Percentiles rank a stretch among this genome's conserved stretches.
These are phyloP conservation scores for Sclerotinia subarctica DNA, from an alignment of 2,329 filamentous ascomycete genomes.

Conservation along the genomic window DNA sequence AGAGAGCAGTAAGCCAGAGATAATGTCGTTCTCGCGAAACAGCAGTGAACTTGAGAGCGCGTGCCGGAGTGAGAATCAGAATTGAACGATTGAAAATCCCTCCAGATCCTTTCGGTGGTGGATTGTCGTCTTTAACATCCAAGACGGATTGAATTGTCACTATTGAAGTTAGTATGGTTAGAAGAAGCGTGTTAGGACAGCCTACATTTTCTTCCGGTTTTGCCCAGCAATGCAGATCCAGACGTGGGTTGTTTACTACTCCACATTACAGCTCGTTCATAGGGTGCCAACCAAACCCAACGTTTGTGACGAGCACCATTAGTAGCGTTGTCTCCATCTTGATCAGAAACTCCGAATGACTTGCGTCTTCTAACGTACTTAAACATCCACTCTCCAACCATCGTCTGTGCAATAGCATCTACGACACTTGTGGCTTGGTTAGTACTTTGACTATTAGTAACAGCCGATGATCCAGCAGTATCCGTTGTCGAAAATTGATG, in stretches of 20 bases:
- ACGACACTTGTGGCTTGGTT: conserved; percentile 77
- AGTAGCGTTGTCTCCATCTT: conserved; percentile 64
- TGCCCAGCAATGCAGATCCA: conserved; percentile 84
- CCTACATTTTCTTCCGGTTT: conserved; percentile 91
- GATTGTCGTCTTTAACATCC: conserved; percentile 92
- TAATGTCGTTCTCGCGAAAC: conserved; percentile 81
- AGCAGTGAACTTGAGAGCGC: conserved; percentile 94
- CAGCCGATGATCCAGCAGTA: conserved; percentile 39
- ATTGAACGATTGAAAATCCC: conserved; percentile 87
- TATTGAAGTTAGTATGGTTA: conserved; percentile 44
- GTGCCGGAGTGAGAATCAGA: conserved; percentile 85
- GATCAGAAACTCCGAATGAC: conserved; percentile 75
- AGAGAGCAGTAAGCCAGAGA: conserved; percentile 89
- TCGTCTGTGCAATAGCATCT: conserved; percentile 94
- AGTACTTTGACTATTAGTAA: background rate
- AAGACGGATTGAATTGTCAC: conserved; percentile 94
- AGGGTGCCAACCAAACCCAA: conserved; percentile 98
- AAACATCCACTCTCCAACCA: conserved; percentile 98
- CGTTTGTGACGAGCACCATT: conserved; percentile 78
- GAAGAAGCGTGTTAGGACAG: conserved; percentile 34
- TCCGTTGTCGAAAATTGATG: conserved; percentile 60
- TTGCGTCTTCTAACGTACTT: conserved; percentile 86
- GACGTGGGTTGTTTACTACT: conserved; percentile 94
- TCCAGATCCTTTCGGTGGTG: conserved; percentile 66
- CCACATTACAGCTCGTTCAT: conserved; percentile 95